phyloP scores from a whole-genome alignment of 495 filamentous ascomycete genomes.

The Penicillium angulare region DNA sequence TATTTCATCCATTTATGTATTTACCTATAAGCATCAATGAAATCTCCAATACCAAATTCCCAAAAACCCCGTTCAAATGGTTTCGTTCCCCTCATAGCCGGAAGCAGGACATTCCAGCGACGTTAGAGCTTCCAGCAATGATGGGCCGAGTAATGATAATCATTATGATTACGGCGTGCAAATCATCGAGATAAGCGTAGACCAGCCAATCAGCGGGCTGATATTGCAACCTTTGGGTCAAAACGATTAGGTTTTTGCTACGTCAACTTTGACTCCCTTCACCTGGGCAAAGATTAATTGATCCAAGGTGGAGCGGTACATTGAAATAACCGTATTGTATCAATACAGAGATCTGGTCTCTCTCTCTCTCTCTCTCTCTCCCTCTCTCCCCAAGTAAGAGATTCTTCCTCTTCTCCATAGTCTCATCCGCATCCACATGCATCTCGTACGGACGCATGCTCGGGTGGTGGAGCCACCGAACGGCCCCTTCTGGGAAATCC shows the following conservation, averaged over 20 bases:
- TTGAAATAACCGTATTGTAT: conserved; percentile 10
- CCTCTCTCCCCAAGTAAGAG: neutral
- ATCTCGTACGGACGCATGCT: neutral
- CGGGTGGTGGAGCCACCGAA: conserved; percentile 16
- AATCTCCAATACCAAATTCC: too few species aligned
- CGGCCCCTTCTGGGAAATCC: conserved; percentile 3
- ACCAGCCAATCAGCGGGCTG: conserved; percentile 30
- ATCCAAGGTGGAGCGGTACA: conserved; percentile 14
- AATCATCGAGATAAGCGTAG: conserved; percentile 37
- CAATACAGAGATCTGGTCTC: conserved; percentile 1
- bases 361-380: too few species aligned
- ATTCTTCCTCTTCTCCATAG: neutral
- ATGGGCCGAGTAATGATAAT: conserved; percentile 26
- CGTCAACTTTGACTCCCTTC: conserved; percentile 36
- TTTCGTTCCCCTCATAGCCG: conserved; percentile 3
- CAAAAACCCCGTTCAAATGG: neutral
- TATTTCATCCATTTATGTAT: too few species aligned
- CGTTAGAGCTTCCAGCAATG: neutral
- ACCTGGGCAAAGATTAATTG: too few species aligned
- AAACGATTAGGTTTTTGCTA: conserved; percentile 44
- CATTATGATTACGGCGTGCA: conserved; percentile 28
- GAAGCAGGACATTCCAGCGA: conserved; percentile 17
- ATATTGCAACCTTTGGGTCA: conserved; percentile 33
- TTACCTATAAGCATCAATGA: too few species aligned
- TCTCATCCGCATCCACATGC: neutral